Evolutionary conservation across 139 green algal genomes (phyloP), one percentile per base, ranked within the genome.

Genomic region (Chlorella ohadii): DNA sequence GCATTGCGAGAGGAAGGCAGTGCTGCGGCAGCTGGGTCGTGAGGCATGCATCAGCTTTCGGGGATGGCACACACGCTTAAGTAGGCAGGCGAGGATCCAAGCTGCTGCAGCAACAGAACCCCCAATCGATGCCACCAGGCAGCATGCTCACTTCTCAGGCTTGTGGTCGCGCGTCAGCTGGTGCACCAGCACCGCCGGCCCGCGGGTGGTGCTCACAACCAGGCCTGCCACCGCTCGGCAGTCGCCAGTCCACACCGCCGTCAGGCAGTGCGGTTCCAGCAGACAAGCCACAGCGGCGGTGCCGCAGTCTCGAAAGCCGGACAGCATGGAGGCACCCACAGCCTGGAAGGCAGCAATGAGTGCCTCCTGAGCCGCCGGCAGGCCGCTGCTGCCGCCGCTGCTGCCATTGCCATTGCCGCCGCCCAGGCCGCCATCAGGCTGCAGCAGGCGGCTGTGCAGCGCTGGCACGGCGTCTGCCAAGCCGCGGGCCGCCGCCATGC

Each of bases 131-230:
- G 65, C 65, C 11, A 16, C 31, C 65, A 38, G 33, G 3, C 17
- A 20, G 2, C 2, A 1, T 5, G 31, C 55, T 27, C 33, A 68
- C 74, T 57, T 80, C 7, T 28, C 84, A 0, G 91, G 91, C 79
- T 94, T 94, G 75, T 94, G 91, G 85, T 94, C 91, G 15, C 77
- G n/a, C 1, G 88, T 91, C n/a, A 94, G 56, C 2, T 85, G 38
- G 27, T 88, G 55, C 20, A 86, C 76, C 38, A 82, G 34, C 17
- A 67, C 31, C 23, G 33, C 11, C n/a, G 59, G 64, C 1, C 64
- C 41, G 0, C 22, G 9, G 39, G 63, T 31, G 7, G n/a, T 33
- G 41, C 4, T 27, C 56, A 82, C 27, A 15, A 39, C 25, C 6
- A 82, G 59, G 2, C 84, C 91, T 36, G 94, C 31, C 38, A 94